Conservation (phyloP, 2,329 filamentous ascomycete genomes). For the Colletotrichum neosansevieriae region DNA sequence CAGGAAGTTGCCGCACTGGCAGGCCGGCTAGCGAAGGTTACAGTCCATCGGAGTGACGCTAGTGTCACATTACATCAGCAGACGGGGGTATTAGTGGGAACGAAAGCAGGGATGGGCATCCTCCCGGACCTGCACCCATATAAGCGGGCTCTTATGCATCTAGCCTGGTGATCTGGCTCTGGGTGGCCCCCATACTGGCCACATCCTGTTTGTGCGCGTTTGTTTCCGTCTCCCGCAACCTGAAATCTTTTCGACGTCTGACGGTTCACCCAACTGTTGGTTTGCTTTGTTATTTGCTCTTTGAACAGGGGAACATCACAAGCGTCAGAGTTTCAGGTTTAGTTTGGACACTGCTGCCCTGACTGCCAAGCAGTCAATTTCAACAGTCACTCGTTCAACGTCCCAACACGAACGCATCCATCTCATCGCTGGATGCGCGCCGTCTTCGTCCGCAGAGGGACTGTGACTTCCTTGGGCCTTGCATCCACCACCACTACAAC, state of each 20-base stretch:
- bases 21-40: conserved; percentile 20
- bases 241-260: conserved; percentile 26
- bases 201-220: conserved; percentile 35
- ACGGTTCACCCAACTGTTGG: conserved; percentile 6
- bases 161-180: conserved; percentile 37
- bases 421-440: conserved; percentile 36
- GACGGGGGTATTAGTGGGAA: conserved; percentile 7
- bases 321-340: conserved; percentile 15
- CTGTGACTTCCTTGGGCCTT: conserved; percentile 39
- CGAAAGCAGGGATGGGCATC: conserved; percentile 27
- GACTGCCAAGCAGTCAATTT: conserved; percentile 15
- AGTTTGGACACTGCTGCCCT: neutral
- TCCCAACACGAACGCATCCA: conserved; percentile 19
- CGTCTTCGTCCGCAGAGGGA: conserved; percentile 33
- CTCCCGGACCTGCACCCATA: conserved; percentile 34
- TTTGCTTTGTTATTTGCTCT: conserved; percentile 1
- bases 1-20: neutral
- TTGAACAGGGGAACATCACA: neutral
- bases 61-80: conserved; percentile 39
- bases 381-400: conserved; percentile 12
- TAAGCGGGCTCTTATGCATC: conserved; percentile 40
- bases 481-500: conserved; percentile 33
- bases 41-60: conserved; percentile 16
- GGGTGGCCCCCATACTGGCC: conserved; percentile 32
- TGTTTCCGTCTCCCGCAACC: conserved; percentile 25